phyloP scores from a whole-genome alignment of 441 rosid species.

The Aleurites moluccanus region DNA sequence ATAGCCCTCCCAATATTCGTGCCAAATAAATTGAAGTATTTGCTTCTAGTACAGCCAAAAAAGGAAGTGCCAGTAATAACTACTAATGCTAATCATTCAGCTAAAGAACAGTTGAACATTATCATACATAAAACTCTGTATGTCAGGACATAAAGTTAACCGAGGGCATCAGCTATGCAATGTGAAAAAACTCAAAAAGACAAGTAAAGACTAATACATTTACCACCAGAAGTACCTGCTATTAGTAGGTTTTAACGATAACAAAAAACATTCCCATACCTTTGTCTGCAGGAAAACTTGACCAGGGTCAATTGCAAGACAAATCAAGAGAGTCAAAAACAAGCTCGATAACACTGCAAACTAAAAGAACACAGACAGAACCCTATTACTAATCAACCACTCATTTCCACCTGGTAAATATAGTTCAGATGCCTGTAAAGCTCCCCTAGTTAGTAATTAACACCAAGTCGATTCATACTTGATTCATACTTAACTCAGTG shows the following conservation, averaged over 20 bases:
- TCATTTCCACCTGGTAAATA: not conserved
- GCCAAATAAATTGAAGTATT: not conserved
- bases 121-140: too few relatives aligned
- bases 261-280: not conserved
- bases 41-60: not conserved
- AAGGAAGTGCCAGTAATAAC: not conserved
- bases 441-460: not conserved
- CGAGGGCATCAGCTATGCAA: not conserved
- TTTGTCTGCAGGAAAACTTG: not conserved
- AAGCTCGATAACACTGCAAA: not conserved
- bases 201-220: not conserved
- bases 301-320: not conserved
- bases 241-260: not conserved
- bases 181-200: not conserved
- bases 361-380: not conserved
- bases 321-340: not conserved
- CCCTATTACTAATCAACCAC: not conserved
- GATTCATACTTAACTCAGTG: not conserved
- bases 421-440: not conserved
- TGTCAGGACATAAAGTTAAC: too few relatives aligned
- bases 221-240: not conserved
- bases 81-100: not conserved
- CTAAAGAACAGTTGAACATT: not conserved
- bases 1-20: constrained; percentile 3
- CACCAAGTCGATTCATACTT: too few relatives aligned